Base-by-base conservation (phyloP, 2,329 filamentous ascomycete genomes). In the Fusarium sp. region DNA sequence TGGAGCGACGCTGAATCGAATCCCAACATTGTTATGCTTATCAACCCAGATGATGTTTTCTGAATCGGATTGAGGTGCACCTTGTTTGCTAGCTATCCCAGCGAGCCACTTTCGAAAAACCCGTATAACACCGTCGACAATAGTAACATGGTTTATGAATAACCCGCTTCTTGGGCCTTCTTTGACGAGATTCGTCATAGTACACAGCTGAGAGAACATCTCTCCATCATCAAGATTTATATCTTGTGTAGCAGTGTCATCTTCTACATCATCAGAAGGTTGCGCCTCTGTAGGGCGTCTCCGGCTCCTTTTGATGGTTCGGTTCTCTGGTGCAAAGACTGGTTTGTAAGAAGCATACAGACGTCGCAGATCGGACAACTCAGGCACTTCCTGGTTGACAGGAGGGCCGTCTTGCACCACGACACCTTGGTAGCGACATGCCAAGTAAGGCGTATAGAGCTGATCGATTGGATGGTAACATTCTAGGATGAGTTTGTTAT, bases 331-430 rank as follows among this genome's bases (percentile, higher is more conserved):
- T 39, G 86, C 84, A 58, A 85, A 82, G 42, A 89, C 83, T 3
- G 92, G 92, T 20, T 85, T 84, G 76, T 94, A 96, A 26, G 89
- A 86, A 8, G 91, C 90, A 80, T 94, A 95, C 44, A 93, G 79
- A 6, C 79, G 79, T 15, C 81, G 80, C 55, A 93, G 81, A n/a
- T 80, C 76, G 23, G 72, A 66, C 11, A 84, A 67, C 16, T 68
- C 47, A 10, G 61, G 71, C 11, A 39, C 44, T 10, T 57, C 60
- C 2, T 66, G 44, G 20, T 50, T 26, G 13, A 69, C 42, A 12
- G 49, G 23, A 6, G 54, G 60, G 0, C 64, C 68, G 5, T 73
- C 68, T 18, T 48, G 55, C 3, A 59, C 31, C 8, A 68, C 83
- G 3, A 90, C 93, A 29, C 86, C 88, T 13, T 90, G 81, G 66